Evolutionary conservation across 768 basidiomycete genomes (phyloP), one percentile per base, ranked within the genome.

Genomic region (Boletus speciosus): DNA sequence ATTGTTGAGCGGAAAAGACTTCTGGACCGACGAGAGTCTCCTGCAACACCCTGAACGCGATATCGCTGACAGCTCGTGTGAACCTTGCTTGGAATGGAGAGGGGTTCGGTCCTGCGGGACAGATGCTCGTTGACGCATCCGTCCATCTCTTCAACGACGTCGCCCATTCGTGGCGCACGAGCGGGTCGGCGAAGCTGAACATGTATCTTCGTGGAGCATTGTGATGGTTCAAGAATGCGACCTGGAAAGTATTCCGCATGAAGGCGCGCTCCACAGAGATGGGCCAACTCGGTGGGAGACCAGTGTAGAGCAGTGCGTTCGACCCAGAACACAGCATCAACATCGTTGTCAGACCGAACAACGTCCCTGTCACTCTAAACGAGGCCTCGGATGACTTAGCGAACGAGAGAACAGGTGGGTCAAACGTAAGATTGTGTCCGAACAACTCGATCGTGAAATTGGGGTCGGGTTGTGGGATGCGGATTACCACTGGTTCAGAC

Each of bases 171-270:
- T 87, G 81, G 19, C 86, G 83, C 16, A 89, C 79, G 37, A 88
- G 76, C 1, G 86, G 80, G 62, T 93, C 91, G 47, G 88, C 83
- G 40, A 97, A 84, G 58, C 90, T 93, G 77, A 97, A 98, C 85
- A 97, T 93, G 73, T 98, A 98, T 64, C 86, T 84, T 60, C 93
- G 81, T 70, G 88, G 90, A 50, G 74, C 55, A 31, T 84, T 83
- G 32, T 76, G 66, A 58, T 86, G 82, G 61, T 85, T 84, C 37
- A 77, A 58, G 74, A 98, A 98, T 2, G 93, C 86, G 34, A 98
- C 73, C 68, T 97, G 92, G 79, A 98, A 95, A 0, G 95, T 97
- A 67, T 98, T 90, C 54, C 86, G 83, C 96, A 98, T 98, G 74
- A 98, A 98, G 0, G 92, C 86, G 19, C 93, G 86, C 66, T 96